phyloP scores from a whole-genome alignment of 176 grass and related monocot genomes.

The Cenchrus purpureus region DNA sequence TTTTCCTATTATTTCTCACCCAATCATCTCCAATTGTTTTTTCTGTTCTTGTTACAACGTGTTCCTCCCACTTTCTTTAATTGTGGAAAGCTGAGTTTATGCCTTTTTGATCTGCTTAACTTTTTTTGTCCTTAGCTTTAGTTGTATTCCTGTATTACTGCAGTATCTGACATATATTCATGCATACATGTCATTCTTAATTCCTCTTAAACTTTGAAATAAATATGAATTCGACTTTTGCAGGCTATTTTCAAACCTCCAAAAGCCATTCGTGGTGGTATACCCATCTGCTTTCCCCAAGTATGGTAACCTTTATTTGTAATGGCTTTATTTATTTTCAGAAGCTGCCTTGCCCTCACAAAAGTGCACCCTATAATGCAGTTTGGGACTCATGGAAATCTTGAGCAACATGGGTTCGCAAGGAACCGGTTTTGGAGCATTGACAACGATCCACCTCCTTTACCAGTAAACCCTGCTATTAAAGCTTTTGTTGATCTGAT shows the following conservation, averaged over 20 bases:
- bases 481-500: slow-evolving; percentile 88
- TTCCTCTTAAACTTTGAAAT: slow-evolving; percentile 9
- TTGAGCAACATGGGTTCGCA: slow-evolving; percentile 92
- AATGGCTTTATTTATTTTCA: slow-evolving; percentile 18
- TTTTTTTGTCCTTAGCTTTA: background rate
- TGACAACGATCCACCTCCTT: slow-evolving; percentile 75
- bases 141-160: background rate
- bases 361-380: slow-evolving; percentile 51
- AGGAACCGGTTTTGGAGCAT: slow-evolving; percentile 74
- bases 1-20: background rate
- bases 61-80: background rate
- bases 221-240: slow-evolving; percentile 31
- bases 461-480: slow-evolving; percentile 54
- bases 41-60: background rate
- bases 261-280: slow-evolving; percentile 86
- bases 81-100: background rate
- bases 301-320: slow-evolving; percentile 56
- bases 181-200: background rate
- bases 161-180: background rate
- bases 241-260: slow-evolving; percentile 88
- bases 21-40: background rate
- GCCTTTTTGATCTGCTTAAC: slow-evolving; percentile 10
- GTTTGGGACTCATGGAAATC: slow-evolving; percentile 86
- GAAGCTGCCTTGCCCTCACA: background rate
- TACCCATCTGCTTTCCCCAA: slow-evolving; percentile 97